Base-by-base conservation (phyloP, 805 yeast genomes). In the Priceomyces castillae region DNA sequence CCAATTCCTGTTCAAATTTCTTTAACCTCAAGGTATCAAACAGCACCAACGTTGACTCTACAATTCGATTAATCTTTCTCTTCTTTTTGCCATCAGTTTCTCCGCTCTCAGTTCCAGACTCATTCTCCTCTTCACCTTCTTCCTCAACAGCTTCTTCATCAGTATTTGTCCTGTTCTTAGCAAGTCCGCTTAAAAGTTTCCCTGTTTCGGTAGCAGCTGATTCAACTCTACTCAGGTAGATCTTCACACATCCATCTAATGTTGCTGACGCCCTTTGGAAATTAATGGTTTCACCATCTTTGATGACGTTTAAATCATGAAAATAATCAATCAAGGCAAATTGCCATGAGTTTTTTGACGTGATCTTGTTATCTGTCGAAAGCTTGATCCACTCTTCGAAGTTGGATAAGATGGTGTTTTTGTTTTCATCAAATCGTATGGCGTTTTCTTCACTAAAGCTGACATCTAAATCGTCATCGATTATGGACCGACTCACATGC, bases 251-350 rank as follows among this genome's bases (percentile, higher is more conserved):
- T 15, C 70, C 70, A 41, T 65, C 70, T 18, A 65, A 48, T 0
- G 69, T 63, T 4, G 68, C 69, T 1, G 65, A 59, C 0, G 69
- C 69, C 22, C 62, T 49, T 47, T 61, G 69, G 47, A 64, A 64
- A 37, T 64, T 64, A 49, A 63, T 62, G 41, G 64, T 67, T 43
- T 84, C 89, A 4, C 89, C 84, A 41, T 84, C 95, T 51, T 79
- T 76, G 37, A 87, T 71, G 22, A 88, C 76, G 20, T 86, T 77
- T 64, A 89, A 71, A 56, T 88, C 96, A 56, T 90, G 86, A 59
- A 90, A 90, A 62, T 90, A 90, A 62, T 90, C 97, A 56, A 90
- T 90, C 55, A 90, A 73, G 0, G 90, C 96, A 58, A 89, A 81
- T 53, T 86, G 84, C 96, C 97, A 90, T 56, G 94, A 82, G 61